phyloP scores from a whole-genome alignment of 2,329 filamentous ascomycete species.

The Aplosporella prunicola region DNA sequence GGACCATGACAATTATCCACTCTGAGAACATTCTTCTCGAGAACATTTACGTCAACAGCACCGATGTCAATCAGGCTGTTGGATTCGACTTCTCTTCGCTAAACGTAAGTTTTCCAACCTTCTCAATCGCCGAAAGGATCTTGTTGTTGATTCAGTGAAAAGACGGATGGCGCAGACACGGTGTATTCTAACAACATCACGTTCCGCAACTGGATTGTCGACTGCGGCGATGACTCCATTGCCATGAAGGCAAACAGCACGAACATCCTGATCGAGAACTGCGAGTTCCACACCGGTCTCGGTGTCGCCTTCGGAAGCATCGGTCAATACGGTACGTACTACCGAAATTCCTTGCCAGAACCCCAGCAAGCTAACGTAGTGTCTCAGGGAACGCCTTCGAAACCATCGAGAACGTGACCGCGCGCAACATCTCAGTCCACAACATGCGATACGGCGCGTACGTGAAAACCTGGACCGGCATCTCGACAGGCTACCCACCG shows the following conservation, averaged over 20 bases:
- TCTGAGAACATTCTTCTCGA: constrained; percentile 38
- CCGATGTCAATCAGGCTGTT: constrained; percentile 36
- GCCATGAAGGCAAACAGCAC: constrained; percentile 53
- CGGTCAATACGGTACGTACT: constrained; percentile 38
- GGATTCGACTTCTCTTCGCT: constrained; percentile 7
- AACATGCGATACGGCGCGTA: constrained; percentile 43
- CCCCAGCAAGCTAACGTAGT: not conserved
- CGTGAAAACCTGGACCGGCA: constrained; percentile 51
- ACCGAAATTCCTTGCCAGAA: not conserved
- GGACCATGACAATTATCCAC: constrained; percentile 43
- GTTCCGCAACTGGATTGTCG: constrained; percentile 51
- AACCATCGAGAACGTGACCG: constrained; percentile 31
- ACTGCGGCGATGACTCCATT: constrained; percentile 56
- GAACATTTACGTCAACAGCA: constrained; percentile 52
- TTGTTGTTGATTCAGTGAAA: constrained; percentile 49
- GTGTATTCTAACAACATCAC: constrained; percentile 56
- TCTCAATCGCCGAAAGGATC: constrained; percentile 52
- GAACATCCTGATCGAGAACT: constrained; percentile 48
- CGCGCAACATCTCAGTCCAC: constrained; percentile 38
- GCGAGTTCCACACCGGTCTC: constrained; percentile 40
- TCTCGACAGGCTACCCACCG: constrained; percentile 42
- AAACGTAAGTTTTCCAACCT: constrained; percentile 31
- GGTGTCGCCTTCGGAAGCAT: constrained; percentile 50
- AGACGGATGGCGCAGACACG: constrained; percentile 49
- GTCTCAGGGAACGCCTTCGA: constrained; percentile 1